Evolutionary conservation across 306 rosid species (phyloP).

Genomic region (Ammopiptanthus mongolicus): DNA sequence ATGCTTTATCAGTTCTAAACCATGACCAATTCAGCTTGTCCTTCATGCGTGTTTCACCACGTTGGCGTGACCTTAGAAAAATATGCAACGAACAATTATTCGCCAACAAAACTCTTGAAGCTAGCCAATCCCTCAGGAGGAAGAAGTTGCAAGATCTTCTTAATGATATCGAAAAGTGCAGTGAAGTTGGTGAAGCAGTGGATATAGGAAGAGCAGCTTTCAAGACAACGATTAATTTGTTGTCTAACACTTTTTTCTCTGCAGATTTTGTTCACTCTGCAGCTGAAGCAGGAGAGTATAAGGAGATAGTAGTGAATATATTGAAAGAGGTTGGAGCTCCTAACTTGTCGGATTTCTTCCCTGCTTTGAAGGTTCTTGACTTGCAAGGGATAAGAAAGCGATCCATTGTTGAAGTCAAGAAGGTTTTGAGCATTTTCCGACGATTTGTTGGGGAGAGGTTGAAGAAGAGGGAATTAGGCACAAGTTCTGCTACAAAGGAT

Average conservation of each 20-base stretch:
- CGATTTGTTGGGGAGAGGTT: conserved; percentile 27
- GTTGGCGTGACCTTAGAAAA: conserved; percentile 20
- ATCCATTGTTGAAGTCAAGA: conserved; percentile 1
- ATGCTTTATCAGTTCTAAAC: background rate
- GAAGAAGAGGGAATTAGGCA: conserved; percentile 3
- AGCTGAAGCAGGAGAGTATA: conserved; percentile 9
- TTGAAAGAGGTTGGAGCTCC: conserved; percentile 21
- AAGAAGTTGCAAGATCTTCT: conserved; percentile 29
- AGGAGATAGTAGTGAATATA: conserved; percentile 16
- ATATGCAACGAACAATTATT: conserved; percentile 32
- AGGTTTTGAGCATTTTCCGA: conserved; percentile 17
- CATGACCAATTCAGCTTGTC: conserved; percentile 19
- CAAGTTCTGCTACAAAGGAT: background rate
- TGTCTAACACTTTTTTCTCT: conserved; percentile 39
- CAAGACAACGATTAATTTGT: conserved; percentile 20
- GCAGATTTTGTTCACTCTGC: conserved; percentile 32
- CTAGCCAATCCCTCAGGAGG: conserved; percentile 10
- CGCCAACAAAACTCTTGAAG: conserved; percentile 24
- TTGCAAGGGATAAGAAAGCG: conserved; percentile 10
- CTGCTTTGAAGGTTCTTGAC: background rate
- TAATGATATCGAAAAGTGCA: background rate
- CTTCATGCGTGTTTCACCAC: conserved; percentile 23
- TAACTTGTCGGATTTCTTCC: conserved; percentile 22
- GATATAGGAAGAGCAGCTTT: conserved; percentile 43
- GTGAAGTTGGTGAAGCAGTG: conserved; percentile 19